Evolutionary conservation across 2,329 filamentous ascomycete genomes (phyloP), one percentile per base, ranked within the genome.

Genomic region (Colletotrichum sp.): DNA sequence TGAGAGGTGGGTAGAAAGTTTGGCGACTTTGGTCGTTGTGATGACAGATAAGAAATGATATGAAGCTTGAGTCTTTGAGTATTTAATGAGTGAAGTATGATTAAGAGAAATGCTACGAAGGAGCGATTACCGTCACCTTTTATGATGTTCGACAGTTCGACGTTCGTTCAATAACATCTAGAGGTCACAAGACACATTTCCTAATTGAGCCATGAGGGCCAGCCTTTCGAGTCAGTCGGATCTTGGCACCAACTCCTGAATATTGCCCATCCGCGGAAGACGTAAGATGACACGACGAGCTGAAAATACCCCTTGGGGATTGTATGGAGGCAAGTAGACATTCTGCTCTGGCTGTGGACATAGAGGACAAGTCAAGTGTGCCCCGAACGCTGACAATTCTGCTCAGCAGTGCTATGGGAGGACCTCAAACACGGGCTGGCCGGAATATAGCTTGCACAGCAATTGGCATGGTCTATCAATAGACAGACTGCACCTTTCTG

Each of bases 1-100:
- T 49, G 44, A 13, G 21, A 21, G 44, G 1, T 3, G 0, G 2
- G n/a, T 13, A 13, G n/a, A 49, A 49, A 5, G 0, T 49, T 4
- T 49, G n/a, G n/a, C 0, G n/a, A 49, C n/a, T 12, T 49, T 49
- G 0, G n/a, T 49, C n/a, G 44, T 13, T 49, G 44, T 8, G 44
- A 21, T 21, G n/a, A 8, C 2, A 49, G 44, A 49, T 0, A 49
- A 49, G n/a, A 1, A 49, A 49, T 21, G n/a, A 0, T 21, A 13
- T 3, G 18, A 49, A 49, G 44, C 44, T 49, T 49, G n/a, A 49
- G 44, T 49, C 44, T 49, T 49, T 49, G 44, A 4, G 18, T 21
- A 49, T 13, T 0, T 1, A 49, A 49, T 7, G 44, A 49, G n/a
- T 21, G n/a, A 49, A 49, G n/a, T 21, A 21, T 49, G 44, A 49